Conservation (phyloP, 257 asterid genomes). For the Misopates orontium region DNA sequence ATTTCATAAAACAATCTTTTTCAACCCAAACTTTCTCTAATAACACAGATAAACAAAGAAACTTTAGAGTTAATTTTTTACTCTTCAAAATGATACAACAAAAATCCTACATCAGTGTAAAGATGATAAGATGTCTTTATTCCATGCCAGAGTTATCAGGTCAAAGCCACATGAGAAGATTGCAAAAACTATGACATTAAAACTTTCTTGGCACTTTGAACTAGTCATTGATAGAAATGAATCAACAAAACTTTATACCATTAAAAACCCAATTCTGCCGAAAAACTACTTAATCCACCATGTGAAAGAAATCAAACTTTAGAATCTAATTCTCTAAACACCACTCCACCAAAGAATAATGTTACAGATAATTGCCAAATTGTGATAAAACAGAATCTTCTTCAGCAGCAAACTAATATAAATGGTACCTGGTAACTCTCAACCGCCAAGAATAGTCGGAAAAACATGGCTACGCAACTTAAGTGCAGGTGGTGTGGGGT, state of each 20-base stretch:
- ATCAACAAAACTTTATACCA: neutral
- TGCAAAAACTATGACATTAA: neutral
- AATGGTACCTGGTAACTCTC: conserved; percentile 11
- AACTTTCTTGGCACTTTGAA: conserved; percentile 5
- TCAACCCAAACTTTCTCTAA: too few relatives aligned
- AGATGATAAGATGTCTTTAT: too few relatives aligned
- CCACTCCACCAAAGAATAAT: conserved; percentile 13
- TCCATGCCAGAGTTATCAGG: too few relatives aligned
- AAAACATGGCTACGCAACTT: conserved; percentile 48
- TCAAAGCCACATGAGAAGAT: too few relatives aligned
- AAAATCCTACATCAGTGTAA: too few relatives aligned
- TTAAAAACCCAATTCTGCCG: neutral
- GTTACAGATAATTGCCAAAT: neutral
- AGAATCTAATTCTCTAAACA: conserved; percentile 46
- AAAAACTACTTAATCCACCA: conserved; percentile 1
- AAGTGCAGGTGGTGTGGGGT: conserved; percentile 55
- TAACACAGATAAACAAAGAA: too few relatives aligned
- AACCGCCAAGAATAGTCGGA: conserved; percentile 18
- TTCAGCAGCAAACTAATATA: conserved; percentile 15
- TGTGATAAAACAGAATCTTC: conserved; percentile 15
- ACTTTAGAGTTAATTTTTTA: too few relatives aligned
- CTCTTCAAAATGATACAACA: too few relatives aligned
- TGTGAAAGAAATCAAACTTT: conserved; percentile 2
- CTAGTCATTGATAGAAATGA: neutral
- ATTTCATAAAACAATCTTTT: too few relatives aligned